Base-by-base conservation (phyloP, 208 protist species). In the Trypanosoma congolense region DNA sequence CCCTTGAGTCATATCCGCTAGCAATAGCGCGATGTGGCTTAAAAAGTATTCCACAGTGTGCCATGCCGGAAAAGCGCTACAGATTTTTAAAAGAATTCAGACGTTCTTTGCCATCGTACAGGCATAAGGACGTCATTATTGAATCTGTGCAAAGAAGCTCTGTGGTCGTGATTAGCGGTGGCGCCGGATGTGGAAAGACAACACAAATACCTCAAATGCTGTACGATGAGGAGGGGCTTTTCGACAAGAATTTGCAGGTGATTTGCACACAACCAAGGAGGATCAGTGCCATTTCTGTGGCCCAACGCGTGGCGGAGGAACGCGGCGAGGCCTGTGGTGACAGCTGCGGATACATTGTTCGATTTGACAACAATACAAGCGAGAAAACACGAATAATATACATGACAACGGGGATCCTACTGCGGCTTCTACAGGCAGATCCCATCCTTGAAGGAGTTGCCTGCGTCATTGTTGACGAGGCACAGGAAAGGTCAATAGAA, bases 111-210 rank as follows among this genome's bases (percentile, higher is more conserved):
- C 86, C 86, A 4, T 61, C 86, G 2, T 89, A 77, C 33, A 65
- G 57, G 26, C 58, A 65, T 36, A 57, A 70, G 26, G 57, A 63
- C 26, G 61, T 84, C 19, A 87, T 96, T 38, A 51, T 93, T 47
- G 41, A 67, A 26, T 56, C 71, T 14, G 68, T 96, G n/a, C 56
- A 58, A 19, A 50, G 72, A 0, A 90, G 83, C 38, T 60, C 70
- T 56, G 78, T 92, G 2, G 57, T 87, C 31, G 59, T 96, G 31
- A 74, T 99, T 4, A 94, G 97, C 52, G 97, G 97, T 28, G 97
- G 98, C 50, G 99, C 98, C 2, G 98, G 98, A 25, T 98, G 90
- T 29, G 97, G 98, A 33, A 99, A 99, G 65, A 98, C 92, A 4
- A 99, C 96, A 16, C 93, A 97, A 74, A 92, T 97, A 45, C 85